Evolutionary conservation across 257 asterid species (phyloP), one percentile per base, ranked within the genome.

Genomic region (Solanum ossicruentum): DNA sequence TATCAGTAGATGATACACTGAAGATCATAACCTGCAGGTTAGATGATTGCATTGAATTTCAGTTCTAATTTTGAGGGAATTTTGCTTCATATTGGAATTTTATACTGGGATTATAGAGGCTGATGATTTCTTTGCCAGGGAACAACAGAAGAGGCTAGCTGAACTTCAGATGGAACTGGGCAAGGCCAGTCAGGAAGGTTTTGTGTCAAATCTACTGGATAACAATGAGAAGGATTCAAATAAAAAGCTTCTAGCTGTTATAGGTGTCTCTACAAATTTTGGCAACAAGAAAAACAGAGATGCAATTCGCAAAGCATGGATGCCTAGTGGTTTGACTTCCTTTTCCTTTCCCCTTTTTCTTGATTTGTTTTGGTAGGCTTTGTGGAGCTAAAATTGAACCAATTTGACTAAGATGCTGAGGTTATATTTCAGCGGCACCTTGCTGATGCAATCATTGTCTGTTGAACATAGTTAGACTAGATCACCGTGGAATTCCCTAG

Each of bases 261-360:
- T 94, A 49, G 99, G 98, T 82, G 88, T 94, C 85, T 80, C 93
- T 85, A 94, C 99, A 84, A 91, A 71, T 87, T 95, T 93, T 92
- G 94, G 94, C 80, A 93, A 91, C 84, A 93, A 89, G 90, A 92
- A 91, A 71, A 94, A 94, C 87, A 89, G 99, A 92, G 95, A 94
- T 16, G 98, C 97, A 10, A 93, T 95, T 81, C 97, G 97, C 58
- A 94, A 93, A 89, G 99, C 97, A 83, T 94, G 97, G 99, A 89
- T 95, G 95, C 95, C 96, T 55, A 86, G 89, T 39, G 99, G 98
- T 95, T 91, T 8, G 57, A 16, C 55, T 56, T 80, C 84, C 80
- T 80, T 73, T 67, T 55, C 72, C 84, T 70, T 57, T 61, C 75
- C 77, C 84, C 17, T 43, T 61, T 57, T 23, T 21, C 28, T 21